Conservation (phyloP, 148 eudicot genomes). For the Diospyros kaki region DNA sequence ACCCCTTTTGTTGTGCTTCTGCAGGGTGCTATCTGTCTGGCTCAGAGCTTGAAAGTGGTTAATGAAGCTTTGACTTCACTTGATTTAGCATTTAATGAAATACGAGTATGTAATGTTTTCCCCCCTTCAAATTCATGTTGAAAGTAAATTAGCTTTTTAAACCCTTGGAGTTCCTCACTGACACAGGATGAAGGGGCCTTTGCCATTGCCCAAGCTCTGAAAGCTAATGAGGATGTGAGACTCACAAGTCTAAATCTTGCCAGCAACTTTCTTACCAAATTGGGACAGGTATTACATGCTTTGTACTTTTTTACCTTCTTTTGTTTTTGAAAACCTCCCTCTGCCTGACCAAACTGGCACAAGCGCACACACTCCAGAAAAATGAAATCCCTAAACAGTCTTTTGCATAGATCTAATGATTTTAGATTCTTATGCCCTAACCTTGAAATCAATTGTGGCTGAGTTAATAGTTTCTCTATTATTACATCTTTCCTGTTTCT, state of each 20-base stretch:
- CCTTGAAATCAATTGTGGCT: too few species aligned
- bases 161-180: not conserved
- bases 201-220: constrained; percentile 93
- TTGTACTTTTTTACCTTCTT: not conserved
- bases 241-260: constrained; percentile 69
- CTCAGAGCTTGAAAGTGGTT: constrained; percentile 88
- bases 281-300: constrained; percentile 64
- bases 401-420: not conserved
- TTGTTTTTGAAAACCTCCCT: not conserved
- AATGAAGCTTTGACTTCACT: constrained; percentile 80
- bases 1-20: not conserved
- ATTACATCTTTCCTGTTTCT: too few species aligned
- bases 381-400: not conserved
- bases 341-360: too few species aligned
- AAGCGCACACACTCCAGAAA: too few species aligned
- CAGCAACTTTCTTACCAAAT: constrained; percentile 80
- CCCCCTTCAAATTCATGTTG: not conserved
- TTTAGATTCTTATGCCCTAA: too few species aligned
- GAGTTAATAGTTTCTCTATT: too few species aligned
- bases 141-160: constrained; percentile 4
- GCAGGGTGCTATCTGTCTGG: constrained; percentile 83
- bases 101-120: constrained; percentile 52
- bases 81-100: constrained; percentile 86
- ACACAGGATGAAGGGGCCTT: constrained; percentile 87
- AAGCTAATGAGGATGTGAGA: constrained; percentile 88